Conservation (phyloP, 2,329 filamentous ascomycete species). For the Mycosphaerelloides madeirae region DNA sequence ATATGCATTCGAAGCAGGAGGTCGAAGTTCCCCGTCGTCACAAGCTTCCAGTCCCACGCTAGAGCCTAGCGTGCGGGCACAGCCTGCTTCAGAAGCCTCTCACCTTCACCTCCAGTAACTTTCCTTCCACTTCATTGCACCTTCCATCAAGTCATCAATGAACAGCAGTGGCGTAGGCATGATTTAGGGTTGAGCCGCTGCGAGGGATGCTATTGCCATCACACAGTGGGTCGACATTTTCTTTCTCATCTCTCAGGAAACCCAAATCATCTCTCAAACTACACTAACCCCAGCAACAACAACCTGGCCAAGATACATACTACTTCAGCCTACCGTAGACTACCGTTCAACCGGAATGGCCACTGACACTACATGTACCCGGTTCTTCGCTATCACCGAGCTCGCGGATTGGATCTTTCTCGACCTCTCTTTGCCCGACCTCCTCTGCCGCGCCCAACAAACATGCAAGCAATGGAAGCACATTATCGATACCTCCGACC, state of each 20-base stretch:
- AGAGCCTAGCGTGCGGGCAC: neutral
- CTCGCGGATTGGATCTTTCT: conserved; percentile 1
- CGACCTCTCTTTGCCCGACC: conserved; percentile 1
- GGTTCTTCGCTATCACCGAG: conserved; percentile 1
- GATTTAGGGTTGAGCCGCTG: too few relatives aligned
- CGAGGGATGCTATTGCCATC: too few relatives aligned
- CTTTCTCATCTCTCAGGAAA: neutral
- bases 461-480: conserved; percentile 1
- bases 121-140: too few relatives aligned
- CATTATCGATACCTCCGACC: neutral
- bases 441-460: neutral
- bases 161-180: too few relatives aligned
- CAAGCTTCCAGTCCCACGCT: conserved; percentile 2
- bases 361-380: neutral
- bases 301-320: neutral
- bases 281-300: neutral
- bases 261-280: neutral
- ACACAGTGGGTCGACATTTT: neutral
- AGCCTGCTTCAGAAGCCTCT: too few relatives aligned
- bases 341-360: neutral
- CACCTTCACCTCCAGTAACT: too few relatives aligned
- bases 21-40: neutral
- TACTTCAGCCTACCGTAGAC: neutral
- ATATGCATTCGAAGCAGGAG: neutral
- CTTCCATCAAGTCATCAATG: neutral